phyloP scores from a whole-genome alignment of 129 eudicot genomes.

The Saussurea involucrata region DNA sequence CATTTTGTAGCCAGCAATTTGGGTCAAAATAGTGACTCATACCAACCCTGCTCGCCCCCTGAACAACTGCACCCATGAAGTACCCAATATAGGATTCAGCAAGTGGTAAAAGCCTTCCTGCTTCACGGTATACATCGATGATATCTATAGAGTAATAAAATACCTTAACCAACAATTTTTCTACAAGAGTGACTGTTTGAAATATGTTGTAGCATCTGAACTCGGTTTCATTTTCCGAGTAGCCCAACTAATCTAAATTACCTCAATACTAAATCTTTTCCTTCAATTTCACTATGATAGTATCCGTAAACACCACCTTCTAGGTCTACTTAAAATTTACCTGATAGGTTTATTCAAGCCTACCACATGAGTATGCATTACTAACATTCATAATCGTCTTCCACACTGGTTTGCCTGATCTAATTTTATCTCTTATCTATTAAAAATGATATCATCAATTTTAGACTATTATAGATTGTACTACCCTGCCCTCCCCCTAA shows the following conservation, averaged over 20 bases:
- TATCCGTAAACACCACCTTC: background rate
- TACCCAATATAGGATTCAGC: background rate
- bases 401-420: background rate
- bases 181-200: background rate
- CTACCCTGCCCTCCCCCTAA: background rate
- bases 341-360: background rate
- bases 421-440: background rate
- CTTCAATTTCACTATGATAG: background rate
- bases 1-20: background rate
- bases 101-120: background rate
- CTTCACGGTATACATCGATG: background rate
- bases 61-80: background rate
- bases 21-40: background rate
- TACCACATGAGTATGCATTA: background rate
- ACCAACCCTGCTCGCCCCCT: background rate
- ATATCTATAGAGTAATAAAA: constrained; percentile 9
- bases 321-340: background rate
- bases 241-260: background rate
- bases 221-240: background rate
- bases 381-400: background rate
- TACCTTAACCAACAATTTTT: background rate
- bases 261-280: too few relatives aligned
- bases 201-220: background rate
- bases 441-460: background rate
- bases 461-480: background rate